Evolutionary conservation across 257 asterid genomes (phyloP).

Genomic region (Forsythia viridissima): DNA sequence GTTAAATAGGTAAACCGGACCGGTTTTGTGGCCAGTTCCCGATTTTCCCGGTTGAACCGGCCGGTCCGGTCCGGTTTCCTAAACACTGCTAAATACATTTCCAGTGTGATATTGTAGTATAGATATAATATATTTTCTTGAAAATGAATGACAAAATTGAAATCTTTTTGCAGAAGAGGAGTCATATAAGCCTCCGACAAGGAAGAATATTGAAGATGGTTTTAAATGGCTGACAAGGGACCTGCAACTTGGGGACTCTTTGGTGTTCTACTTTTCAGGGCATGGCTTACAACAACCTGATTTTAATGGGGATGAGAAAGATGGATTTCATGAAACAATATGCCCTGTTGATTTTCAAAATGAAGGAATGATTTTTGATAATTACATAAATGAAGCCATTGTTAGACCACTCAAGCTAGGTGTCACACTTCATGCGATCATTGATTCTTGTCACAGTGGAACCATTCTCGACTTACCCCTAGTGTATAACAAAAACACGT

Average conservation of each 20-base stretch:
- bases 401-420: slow-evolving; percentile 51
- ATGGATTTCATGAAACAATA: slow-evolving; percentile 52
- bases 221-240: slow-evolving; percentile 41
- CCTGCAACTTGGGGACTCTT: slow-evolving; percentile 37
- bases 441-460: slow-evolving; percentile 86
- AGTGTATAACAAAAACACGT: slow-evolving; percentile 45
- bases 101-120: background rate
- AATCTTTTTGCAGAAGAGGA: slow-evolving; percentile 1
- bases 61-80: no score
- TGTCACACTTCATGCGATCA: slow-evolving; percentile 67
- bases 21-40: no score
- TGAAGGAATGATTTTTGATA: slow-evolving; percentile 58
- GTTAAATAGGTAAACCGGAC: no score
- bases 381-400: slow-evolving; percentile 50
- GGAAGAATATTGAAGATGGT: slow-evolving; percentile 31
- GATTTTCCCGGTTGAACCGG: no score
- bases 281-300: slow-evolving; percentile 40
- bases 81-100: no score
- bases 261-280: slow-evolving; percentile 55
- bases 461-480: slow-evolving; percentile 66
- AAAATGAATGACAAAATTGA: background rate
- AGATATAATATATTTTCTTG: background rate
- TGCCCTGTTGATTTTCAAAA: slow-evolving; percentile 66
- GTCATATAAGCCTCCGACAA: background rate
- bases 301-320: slow-evolving; percentile 32